Evolutionary conservation across 345 rosid genomes (phyloP).

Genomic region (Reutealis trisperma): DNA sequence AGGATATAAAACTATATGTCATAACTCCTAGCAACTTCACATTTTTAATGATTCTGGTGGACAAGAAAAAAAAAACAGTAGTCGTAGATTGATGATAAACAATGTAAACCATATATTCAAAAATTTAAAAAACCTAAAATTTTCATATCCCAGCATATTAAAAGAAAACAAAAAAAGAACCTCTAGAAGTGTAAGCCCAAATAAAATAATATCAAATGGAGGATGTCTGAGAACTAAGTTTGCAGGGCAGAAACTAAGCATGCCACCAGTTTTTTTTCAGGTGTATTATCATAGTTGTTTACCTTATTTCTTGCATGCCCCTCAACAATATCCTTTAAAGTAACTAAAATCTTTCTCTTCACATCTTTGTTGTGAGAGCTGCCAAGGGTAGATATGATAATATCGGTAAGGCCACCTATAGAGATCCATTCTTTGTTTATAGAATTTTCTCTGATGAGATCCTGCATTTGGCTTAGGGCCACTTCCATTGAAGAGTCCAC

Average conservation of each 20-base stretch:
- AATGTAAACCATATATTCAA: not conserved
- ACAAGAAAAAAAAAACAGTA: conserved; percentile 1
- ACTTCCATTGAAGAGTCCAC: conserved; percentile 40
- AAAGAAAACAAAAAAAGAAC: not conserved
- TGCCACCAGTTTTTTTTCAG: not conserved
- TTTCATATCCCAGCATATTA: not conserved
- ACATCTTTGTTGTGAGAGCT: conserved; percentile 48
- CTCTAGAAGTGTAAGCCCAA: not conserved
- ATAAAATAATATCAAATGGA: not conserved
- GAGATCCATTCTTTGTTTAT: conserved; percentile 70
- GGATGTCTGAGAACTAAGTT: conserved; percentile 4
- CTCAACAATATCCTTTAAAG: conserved; percentile 51
- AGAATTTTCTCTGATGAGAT: conserved; percentile 57
- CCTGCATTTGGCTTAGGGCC: conserved; percentile 57
- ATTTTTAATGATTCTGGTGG: not conserved
- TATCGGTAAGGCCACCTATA: conserved; percentile 58
- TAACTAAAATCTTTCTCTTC: conserved; percentile 52
- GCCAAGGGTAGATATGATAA: conserved; percentile 45
- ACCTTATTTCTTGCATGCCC: conserved; percentile 69
- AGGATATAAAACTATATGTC: not conserved
- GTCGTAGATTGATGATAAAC: not conserved
- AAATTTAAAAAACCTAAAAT: not conserved
- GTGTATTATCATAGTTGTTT: conserved; percentile 7
- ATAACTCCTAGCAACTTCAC: not conserved
- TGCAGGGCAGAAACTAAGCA: not conserved